Evolutionary conservation across 306 rosid genomes (phyloP).

Genomic region (Hippophae rhamnoides): DNA sequence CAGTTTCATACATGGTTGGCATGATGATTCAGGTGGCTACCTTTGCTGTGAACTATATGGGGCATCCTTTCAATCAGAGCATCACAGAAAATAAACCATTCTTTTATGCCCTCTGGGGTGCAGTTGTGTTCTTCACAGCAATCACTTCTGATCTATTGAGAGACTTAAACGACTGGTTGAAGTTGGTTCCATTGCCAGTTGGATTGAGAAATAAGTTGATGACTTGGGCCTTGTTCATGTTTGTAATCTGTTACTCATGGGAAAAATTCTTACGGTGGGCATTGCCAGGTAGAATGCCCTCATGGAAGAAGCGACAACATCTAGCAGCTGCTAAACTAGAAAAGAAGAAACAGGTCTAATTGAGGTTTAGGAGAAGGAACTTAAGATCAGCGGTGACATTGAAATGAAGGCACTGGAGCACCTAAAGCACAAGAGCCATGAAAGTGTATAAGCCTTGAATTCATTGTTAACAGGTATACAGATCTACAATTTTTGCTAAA

Average conservation of each 20-base stretch:
- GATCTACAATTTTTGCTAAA: no score
- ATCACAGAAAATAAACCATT: slow-evolving; percentile 83
- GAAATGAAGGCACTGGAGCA: background rate
- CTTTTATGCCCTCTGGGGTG: slow-evolving; percentile 59
- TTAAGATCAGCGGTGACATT: slow-evolving; percentile 10
- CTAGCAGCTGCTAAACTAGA: slow-evolving; percentile 51
- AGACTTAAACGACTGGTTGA: slow-evolving; percentile 75
- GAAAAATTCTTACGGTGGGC: slow-evolving; percentile 83
- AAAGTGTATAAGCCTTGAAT: no score
- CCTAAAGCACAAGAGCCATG: no score
- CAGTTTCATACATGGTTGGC: slow-evolving; percentile 96
- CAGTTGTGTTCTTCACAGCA: slow-evolving; percentile 67
- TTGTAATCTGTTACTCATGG: slow-evolving; percentile 72
- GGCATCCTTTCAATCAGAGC: slow-evolving; percentile 98
- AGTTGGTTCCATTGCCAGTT: slow-evolving; percentile 79
- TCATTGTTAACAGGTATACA: no score
- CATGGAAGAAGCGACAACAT: slow-evolving; percentile 80
- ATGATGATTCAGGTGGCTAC: slow-evolving; percentile 99
- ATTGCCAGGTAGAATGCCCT: slow-evolving; percentile 84
- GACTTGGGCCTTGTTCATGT: slow-evolving; percentile 81
- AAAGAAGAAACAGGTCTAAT: slow-evolving; percentile 58
- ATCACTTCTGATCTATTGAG: slow-evolving; percentile 84
- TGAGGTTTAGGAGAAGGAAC: slow-evolving; percentile 5
- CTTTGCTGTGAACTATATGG: slow-evolving; percentile 97
- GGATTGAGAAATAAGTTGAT: slow-evolving; percentile 78